Evolutionary conservation across 2,329 filamentous ascomycete genomes (phyloP), one percentile per base, ranked within the genome.

Genomic region (Neopestalotiopsis rosae): DNA sequence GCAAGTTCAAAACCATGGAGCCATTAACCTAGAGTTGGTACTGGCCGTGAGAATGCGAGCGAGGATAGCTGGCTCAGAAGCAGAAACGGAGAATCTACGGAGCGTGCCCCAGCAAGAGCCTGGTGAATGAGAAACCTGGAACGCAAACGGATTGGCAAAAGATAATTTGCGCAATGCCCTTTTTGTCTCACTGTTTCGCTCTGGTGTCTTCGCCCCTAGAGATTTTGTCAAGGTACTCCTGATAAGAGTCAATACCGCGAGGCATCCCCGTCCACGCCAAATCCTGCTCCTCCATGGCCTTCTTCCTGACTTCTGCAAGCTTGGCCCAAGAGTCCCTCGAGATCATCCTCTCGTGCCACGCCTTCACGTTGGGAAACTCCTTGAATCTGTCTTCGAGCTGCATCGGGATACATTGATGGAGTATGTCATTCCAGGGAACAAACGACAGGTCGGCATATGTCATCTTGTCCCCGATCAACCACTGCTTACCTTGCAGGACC

Each of bases 361-460:
- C 71, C 66, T 70, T 49, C 4, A 71, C 68, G 28, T 70, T 52
- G 0, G 74, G 74, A 10, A 69, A 69, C 1, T 65, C 72, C 1
- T n/a, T 34, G 30, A 72, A 73, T 30, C 70, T 71, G 7, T 71
- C 67, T 9, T 34, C 57, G 13, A 24, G 57, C 5, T 20, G 9
- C 4, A 20, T 30, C 14, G 17, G 10, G 1, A 59, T 6, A 1
- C 30, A 17, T 6, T 9, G 10, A 59, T 59, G 20, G 7, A 17
- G 5, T 28, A 20, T 20, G 17, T 59, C 57, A n/a, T 59, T 59
- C 72, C 73, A 75, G 4, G 70, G 13, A 13, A 67, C 45, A 61
- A 74, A 75, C 10, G 71, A 64, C n/a, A 75, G 69, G 40, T 75
- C 73, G 1, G 73, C 72, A 65, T 71, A 72, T 5, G 72, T 73